Evolutionary conservation across 306 rosid genomes (phyloP).

Genomic region (Prunus persica): Prunus_persica_NCBIv2 NC_034014.1:3013001-3013500

Average conservation of each 20-base stretch:
- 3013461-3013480: neutral
- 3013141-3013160: conserved; percentile 22
- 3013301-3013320: conserved; percentile 9
- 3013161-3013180: conserved; percentile 50
- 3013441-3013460: neutral
- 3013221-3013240: neutral
- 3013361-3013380: neutral
- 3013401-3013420: neutral
- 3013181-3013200: conserved; percentile 91
- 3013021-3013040: conserved; percentile 44
- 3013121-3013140: conserved; percentile 39
- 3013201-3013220: conserved; percentile 39
- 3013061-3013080: conserved; percentile 16
- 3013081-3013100: conserved; percentile 32
- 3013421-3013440: too few relatives aligned
- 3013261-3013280: neutral
- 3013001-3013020: conserved; percentile 42
- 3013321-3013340: neutral
- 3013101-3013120: conserved; percentile 48
- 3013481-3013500: too few relatives aligned
- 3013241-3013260: conserved; percentile 7
- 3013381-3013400: neutral
- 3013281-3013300: neutral
- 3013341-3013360: neutral
- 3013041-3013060: conserved; percentile 19